A percentile compares a stretch with the other conserved stretches of the same genome.
Conservation (phyloP, 1,284 basidiomycete species). For the Melampsora medusae region DNA sequence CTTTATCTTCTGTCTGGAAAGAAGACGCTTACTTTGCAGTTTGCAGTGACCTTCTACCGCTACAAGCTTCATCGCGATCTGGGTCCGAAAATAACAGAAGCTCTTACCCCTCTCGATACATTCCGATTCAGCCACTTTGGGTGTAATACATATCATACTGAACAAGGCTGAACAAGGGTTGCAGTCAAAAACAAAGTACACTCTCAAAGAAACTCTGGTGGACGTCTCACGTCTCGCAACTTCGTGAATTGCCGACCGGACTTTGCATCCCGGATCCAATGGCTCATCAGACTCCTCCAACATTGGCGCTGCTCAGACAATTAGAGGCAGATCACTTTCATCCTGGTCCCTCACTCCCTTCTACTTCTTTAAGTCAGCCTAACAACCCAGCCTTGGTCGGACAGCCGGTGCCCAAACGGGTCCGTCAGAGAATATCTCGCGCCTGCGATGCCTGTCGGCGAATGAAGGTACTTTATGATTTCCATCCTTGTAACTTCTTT, state of each 20-base stretch:
- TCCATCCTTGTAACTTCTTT: not conserved
- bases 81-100: no score
- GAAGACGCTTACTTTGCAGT: no score
- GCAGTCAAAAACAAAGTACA: no score
- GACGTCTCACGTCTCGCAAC: no score
- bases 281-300: slow-evolving; percentile 13
- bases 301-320: slow-evolving; percentile 3
- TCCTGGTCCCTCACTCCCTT: not conserved
- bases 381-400: not conserved
- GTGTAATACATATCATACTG: no score
- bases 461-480: slow-evolving; percentile 30
- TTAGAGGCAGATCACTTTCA: not conserved
- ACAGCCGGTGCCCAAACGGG: not conserved
- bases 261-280: slow-evolving; percentile 8
- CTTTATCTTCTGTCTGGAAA: no score
- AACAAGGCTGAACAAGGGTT: no score
- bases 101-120: no score
- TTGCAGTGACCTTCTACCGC: no score
- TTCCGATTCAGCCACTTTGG: no score
- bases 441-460: slow-evolving; percentile 37
- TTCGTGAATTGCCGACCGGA: not conserved
- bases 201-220: no score
- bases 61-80: no score
- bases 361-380: slow-evolving; percentile 8
- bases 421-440: slow-evolving; percentile 22